phyloP scores from a whole-genome alignment of 441 rosid species.

The Syzygium syzygioides region DNA sequence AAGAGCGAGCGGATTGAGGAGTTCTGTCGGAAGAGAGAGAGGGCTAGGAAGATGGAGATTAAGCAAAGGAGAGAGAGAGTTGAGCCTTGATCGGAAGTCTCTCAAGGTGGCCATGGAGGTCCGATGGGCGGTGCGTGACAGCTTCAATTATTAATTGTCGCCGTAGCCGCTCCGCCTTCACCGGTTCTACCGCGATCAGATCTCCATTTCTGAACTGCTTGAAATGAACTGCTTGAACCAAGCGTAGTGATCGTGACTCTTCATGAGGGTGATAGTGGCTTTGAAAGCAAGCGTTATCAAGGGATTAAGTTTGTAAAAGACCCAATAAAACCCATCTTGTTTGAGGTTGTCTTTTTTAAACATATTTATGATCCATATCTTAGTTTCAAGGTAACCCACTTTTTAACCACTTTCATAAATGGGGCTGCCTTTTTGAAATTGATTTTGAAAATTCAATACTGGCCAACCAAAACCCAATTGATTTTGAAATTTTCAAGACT shows the following conservation, averaged over 20 bases:
- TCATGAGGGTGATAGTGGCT: neutral
- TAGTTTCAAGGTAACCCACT: neutral
- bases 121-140: neutral
- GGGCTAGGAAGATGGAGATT: too few species aligned
- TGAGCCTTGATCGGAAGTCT: too few species aligned
- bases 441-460: neutral
- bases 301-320: neutral
- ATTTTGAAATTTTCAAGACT: neutral
- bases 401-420: neutral
- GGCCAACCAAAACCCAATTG: neutral
- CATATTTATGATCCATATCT: neutral
- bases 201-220: too few species aligned
- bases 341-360: neutral
- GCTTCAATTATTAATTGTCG: neutral
- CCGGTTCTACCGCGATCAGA: neutral
- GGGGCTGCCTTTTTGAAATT: neutral
- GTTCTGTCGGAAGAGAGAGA: too few species aligned
- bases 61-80: too few species aligned
- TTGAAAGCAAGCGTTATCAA: neutral
- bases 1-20: too few species aligned
- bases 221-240: neutral
- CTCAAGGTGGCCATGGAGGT: neutral
- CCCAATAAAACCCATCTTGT: neutral
- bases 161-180: neutral
- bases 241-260: neutral